Conservation (phyloP, 768 basidiomycete genomes). For the Trametes villosa region DNA sequence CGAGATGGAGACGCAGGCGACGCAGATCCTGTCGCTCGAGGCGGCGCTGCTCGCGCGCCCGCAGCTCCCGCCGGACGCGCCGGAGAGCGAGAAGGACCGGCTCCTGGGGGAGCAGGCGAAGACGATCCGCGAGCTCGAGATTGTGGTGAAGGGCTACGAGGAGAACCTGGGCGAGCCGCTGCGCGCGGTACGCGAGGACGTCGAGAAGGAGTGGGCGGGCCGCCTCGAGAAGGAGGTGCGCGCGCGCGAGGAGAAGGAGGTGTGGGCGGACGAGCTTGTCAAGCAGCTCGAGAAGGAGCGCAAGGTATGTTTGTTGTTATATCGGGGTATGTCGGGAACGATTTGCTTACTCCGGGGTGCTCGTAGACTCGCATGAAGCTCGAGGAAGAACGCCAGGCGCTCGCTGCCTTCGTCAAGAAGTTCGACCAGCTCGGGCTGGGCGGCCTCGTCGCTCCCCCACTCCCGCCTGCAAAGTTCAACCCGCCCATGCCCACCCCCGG, state of each 20-base stretch:
- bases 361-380: slow-evolving; percentile 59
- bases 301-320: slow-evolving; percentile 47
- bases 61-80: slow-evolving; percentile 62
- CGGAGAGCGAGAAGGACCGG: slow-evolving; percentile 75
- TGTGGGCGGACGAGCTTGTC: slow-evolving; percentile 75
- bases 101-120: slow-evolving; percentile 73
- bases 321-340: neutral
- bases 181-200: slow-evolving; percentile 67
- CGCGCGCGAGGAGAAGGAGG: slow-evolving; percentile 69
- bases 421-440: slow-evolving; percentile 74
- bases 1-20: slow-evolving; percentile 79
- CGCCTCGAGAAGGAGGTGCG: slow-evolving; percentile 62
- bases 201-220: slow-evolving; percentile 71
- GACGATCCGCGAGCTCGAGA: slow-evolving; percentile 80
- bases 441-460: slow-evolving; percentile 36
- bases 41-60: slow-evolving; percentile 75
- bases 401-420: slow-evolving; percentile 80
- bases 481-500: slow-evolving; percentile 56
- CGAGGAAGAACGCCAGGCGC: slow-evolving; percentile 77
- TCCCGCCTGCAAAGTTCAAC: slow-evolving; percentile 44
- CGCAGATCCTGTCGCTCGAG: slow-evolving; percentile 84
- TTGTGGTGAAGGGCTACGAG: slow-evolving; percentile 70
- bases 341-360: neutral
- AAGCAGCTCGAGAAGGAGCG: slow-evolving; percentile 81
- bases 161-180: slow-evolving; percentile 73